phyloP scores from a whole-genome alignment of 2,329 filamentous ascomycete genomes.

The Epichloe baconii region DNA sequence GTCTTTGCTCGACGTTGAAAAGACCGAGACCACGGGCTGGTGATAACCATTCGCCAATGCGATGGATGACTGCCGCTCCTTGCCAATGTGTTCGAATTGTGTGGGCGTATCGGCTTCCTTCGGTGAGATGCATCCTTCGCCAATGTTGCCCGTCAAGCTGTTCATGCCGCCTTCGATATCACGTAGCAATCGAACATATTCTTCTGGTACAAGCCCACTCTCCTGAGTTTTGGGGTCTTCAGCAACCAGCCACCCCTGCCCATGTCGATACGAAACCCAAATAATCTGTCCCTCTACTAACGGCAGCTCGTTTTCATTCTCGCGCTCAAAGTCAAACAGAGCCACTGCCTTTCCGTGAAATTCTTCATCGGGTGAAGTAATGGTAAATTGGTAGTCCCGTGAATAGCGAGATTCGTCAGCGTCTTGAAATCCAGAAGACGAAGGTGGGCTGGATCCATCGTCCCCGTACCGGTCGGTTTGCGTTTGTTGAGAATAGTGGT shows the following conservation, averaged over 20 bases:
- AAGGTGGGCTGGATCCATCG: conserved; percentile 37
- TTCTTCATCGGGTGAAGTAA: conserved; percentile 89
- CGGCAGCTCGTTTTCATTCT: conserved; percentile 93
- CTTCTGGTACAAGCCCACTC: conserved; percentile 88
- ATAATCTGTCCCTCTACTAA: conserved; percentile 92
- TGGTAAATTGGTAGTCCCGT: conserved; percentile 86
- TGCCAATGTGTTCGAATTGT: conserved; percentile 40
- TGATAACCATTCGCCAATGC: conserved; percentile 48
- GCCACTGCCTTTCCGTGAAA: conserved; percentile 96
- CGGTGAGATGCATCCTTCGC: conserved; percentile 37
- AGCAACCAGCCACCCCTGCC: conserved; percentile 93
- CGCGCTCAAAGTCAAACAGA: conserved; percentile 84
- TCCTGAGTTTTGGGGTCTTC: conserved; percentile 91
- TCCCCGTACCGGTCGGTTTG: conserved; percentile 42
- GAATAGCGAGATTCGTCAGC: conserved; percentile 72
- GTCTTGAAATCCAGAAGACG: conserved; percentile 43
- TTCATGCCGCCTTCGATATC: conserved; percentile 87
- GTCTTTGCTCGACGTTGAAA: conserved; percentile 58
- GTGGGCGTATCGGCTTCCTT: conserved; percentile 48
- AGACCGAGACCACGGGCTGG: conserved; percentile 54
- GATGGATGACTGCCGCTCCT: conserved; percentile 33
- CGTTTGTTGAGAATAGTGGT: conserved; percentile 29
- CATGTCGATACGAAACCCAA: conserved; percentile 88
- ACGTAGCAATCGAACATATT: conserved; percentile 82
- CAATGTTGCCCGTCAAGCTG: conserved; percentile 50